Conservation (phyloP, 305 asterid genomes). For the Striga hermonthica region DNA sequence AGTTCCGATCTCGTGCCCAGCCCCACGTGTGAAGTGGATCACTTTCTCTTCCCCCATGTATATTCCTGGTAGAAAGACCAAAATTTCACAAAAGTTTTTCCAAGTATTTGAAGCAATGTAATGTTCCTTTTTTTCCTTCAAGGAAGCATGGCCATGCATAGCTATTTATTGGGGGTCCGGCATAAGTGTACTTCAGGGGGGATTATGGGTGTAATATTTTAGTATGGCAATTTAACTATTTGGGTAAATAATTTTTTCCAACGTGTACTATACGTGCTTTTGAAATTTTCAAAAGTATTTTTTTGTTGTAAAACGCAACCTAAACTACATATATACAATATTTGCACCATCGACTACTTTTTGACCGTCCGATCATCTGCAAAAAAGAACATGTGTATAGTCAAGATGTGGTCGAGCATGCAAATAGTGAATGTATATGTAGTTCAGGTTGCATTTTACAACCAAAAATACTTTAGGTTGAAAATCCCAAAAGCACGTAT, state of each 20-base stretch:
- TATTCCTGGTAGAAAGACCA: conserved; percentile 51
- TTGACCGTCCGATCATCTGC: too few species aligned
- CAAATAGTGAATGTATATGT: too few species aligned
- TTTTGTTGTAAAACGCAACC: too few species aligned
- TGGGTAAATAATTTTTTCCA: not conserved
- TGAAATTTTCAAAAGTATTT: too few species aligned
- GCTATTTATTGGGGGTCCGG: not conserved
- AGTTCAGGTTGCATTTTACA: too few species aligned
- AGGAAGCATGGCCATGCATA: not conserved
- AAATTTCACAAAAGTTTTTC: not conserved
- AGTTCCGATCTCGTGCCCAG: conserved; percentile 81
- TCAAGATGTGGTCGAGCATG: too few species aligned
- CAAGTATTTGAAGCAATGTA: not conserved
- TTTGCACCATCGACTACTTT: too few species aligned
- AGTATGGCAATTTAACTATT: not conserved
- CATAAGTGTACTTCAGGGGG: conserved; percentile 8
- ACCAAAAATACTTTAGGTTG: too few species aligned
- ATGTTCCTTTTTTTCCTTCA: not conserved
- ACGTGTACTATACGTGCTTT: too few species aligned
- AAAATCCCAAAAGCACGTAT: too few species aligned
- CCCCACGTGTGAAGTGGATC: conserved; percentile 86
- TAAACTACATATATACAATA: too few species aligned
- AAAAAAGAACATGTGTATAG: too few species aligned
- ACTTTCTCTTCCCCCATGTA: conserved; percentile 66
- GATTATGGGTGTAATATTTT: not conserved